These are phyloP conservation scores for Leishmania major DNA, from an alignment of 208 protist species.

Conservation along the genomic window DNA sequence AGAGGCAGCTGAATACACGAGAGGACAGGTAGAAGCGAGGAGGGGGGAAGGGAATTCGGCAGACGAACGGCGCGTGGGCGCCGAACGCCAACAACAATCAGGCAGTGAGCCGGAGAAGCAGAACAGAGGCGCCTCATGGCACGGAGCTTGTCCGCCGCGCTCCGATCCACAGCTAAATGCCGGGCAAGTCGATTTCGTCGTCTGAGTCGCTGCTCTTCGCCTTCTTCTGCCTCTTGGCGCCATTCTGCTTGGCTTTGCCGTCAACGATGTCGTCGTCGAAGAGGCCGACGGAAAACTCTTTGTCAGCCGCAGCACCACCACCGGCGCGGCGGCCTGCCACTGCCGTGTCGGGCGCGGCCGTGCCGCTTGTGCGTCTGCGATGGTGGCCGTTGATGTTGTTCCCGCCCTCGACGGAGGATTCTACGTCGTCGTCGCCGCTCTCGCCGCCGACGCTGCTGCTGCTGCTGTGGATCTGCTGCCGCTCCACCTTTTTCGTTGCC, in stretches of 20 bases:
- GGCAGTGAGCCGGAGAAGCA: neutral
- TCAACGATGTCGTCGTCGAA: conserved; percentile 45
- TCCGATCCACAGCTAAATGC: conserved; percentile 35
- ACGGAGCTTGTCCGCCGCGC: neutral
- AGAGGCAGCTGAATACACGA: neutral
- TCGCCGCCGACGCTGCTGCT: conserved; percentile 27
- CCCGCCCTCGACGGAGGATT: conserved; percentile 25
- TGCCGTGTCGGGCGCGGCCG: conserved; percentile 23
- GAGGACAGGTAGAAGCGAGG: neutral
- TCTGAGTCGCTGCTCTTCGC: conserved; percentile 52
- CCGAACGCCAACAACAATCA: neutral
- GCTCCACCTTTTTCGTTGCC: conserved; percentile 80
- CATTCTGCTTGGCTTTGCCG: conserved; percentile 20
- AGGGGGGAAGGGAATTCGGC: no score
- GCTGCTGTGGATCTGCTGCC: conserved; percentile 53
- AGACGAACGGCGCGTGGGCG: neutral
- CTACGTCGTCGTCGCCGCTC: conserved; percentile 26
- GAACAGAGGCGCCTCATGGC: neutral
- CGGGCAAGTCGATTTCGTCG: conserved; percentile 82
- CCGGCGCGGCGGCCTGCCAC: conserved; percentile 29
- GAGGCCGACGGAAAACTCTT: conserved; percentile 41
- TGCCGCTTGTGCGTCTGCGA: conserved; percentile 12
- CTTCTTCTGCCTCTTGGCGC: conserved; percentile 30
- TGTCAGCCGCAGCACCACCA: conserved; percentile 19
- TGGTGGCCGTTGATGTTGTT: conserved; percentile 9